Conservation (phyloP, 73 alveolate species). For the Effrenium voratum region DNA sequence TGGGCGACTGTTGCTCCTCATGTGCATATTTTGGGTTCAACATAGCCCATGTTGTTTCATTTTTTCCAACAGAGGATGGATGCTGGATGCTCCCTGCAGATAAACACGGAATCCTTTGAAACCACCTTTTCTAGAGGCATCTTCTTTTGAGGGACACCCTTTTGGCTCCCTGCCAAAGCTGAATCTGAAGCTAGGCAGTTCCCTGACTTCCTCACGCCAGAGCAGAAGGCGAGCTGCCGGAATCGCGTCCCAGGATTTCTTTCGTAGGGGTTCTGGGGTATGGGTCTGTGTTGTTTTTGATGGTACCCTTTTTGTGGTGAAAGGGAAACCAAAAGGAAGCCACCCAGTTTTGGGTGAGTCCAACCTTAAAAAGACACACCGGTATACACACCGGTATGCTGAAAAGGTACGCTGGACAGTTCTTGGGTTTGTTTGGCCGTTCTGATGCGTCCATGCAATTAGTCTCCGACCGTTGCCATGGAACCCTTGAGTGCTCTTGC, state of each 20-base stretch:
- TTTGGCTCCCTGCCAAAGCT: neutral
- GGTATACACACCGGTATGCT: too few relatives aligned
- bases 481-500: too few relatives aligned
- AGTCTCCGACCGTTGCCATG: too few relatives aligned
- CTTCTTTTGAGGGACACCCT: neutral
- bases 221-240: conserved; percentile 27
- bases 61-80: too few relatives aligned
- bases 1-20: too few relatives aligned
- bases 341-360: too few relatives aligned
- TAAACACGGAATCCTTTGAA: too few relatives aligned
- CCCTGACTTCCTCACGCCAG: conserved; percentile 22
- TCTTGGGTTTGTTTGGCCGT: neutral
- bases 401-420: too few relatives aligned
- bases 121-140: neutral
- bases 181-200: conserved; percentile 10
- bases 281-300: neutral
- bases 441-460: neutral
- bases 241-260: neutral
- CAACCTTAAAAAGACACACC: too few relatives aligned
- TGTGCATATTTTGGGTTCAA: too few relatives aligned
- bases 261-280: neutral
- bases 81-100: too few relatives aligned
- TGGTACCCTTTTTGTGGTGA: neutral
- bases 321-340: neutral
- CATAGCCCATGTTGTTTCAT: too few relatives aligned